These are phyloP conservation scores for Cunninghamia lanceolata DNA, from an alignment of 75 land plant genomes.

Conservation along the genomic window DNA sequence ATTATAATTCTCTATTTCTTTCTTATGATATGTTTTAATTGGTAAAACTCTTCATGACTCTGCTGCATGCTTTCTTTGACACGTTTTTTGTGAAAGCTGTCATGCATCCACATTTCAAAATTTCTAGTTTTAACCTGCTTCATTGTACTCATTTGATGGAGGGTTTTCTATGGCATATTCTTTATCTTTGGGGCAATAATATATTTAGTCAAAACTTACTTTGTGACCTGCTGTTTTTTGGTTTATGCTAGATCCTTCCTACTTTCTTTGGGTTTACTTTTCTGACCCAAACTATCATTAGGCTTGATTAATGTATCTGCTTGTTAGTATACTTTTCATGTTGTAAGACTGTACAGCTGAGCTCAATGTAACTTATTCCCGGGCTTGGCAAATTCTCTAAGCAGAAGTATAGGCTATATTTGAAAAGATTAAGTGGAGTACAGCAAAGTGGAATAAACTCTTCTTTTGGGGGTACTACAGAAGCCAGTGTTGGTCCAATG, in stretches of 20 bases:
- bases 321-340: not conserved
- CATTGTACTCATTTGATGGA: not conserved
- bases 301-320: not conserved
- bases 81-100: not conserved
- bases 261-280: not conserved
- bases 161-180: not conserved
- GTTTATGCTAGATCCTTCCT: not conserved
- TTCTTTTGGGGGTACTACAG: slow-evolving; percentile 39
- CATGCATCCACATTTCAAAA: not conserved
- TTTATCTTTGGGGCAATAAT: not conserved
- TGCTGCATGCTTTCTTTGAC: not conserved
- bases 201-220: not conserved
- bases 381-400: not conserved
- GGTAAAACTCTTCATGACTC: not conserved
- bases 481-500: slow-evolving; percentile 27
- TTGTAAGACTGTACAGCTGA: not conserved
- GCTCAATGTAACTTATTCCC: not conserved
- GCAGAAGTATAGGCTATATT: slow-evolving; percentile 89
- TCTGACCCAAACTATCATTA: not conserved
- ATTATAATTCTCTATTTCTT: not conserved
- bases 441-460: slow-evolving; percentile 51
- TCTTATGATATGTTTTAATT: not conserved
- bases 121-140: not conserved
- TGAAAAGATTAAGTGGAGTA: slow-evolving; percentile 83
- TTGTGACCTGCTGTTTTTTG: not conserved